phyloP scores from a whole-genome alignment of 2,329 filamentous ascomycete genomes.

The Exophiala lecanii-corni region DNA sequence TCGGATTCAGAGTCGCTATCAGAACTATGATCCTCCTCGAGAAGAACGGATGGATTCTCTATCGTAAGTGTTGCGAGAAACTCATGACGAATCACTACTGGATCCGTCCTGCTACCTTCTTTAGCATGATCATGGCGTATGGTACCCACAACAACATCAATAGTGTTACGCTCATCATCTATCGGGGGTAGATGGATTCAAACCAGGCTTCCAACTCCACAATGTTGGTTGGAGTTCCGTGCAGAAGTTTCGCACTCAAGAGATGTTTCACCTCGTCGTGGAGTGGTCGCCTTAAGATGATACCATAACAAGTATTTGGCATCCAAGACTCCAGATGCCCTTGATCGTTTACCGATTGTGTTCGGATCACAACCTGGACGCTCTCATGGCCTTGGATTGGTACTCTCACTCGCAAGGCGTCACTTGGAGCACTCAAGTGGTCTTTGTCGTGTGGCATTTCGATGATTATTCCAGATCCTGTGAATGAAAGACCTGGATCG shows the following conservation, averaged over 20 bases:
- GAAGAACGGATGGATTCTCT: neutral
- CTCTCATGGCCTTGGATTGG: too few species aligned
- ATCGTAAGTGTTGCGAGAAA: neutral
- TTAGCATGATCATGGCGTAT: neutral
- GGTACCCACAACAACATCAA: neutral
- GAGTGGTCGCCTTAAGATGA: neutral
- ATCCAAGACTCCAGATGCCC: too few species aligned
- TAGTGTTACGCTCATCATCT: neutral
- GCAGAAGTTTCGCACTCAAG: neutral
- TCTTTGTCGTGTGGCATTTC: neutral
- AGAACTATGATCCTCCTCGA: neutral
- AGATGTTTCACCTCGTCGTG: neutral
- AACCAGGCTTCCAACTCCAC: neutral
- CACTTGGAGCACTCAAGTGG: too few species aligned
- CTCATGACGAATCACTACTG: neutral
- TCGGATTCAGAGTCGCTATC: neutral
- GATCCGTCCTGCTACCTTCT: neutral
- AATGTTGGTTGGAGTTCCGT: neutral
- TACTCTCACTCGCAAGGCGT: too few species aligned
- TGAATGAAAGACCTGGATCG: neutral
- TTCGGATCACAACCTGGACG: too few species aligned
- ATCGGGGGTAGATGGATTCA: neutral
- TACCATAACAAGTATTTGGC: neutral
- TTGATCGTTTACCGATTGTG: too few species aligned
- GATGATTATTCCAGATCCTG: neutral